Evolutionary conservation across 2,329 filamentous ascomycete species (phyloP).

Genomic region (Sporothrix mexicana): DNA sequence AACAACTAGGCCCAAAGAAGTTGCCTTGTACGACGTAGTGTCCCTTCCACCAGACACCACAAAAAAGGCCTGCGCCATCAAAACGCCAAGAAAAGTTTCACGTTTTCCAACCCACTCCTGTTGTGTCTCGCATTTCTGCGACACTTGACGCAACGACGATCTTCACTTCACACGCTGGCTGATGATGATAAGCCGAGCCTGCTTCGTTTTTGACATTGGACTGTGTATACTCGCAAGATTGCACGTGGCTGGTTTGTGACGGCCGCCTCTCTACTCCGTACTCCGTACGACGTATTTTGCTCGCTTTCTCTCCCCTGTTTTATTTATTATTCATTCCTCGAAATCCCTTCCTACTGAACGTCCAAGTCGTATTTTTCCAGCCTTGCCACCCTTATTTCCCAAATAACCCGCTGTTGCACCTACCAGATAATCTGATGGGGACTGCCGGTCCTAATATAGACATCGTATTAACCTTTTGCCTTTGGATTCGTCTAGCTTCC

Average conservation of each 20-base stretch:
- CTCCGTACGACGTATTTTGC: too few relatives aligned
- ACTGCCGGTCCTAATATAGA: slow-evolving; percentile 17
- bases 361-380: not conserved
- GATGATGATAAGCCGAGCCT: not conserved
- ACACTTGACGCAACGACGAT: not conserved
- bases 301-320: too few relatives aligned
- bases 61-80: slow-evolving; percentile 6
- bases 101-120: slow-evolving; percentile 17
- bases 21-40: not conserved
- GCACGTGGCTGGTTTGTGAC: not conserved
- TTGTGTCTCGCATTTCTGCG: slow-evolving; percentile 24
- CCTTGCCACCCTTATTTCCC: not conserved
- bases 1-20: not conserved
- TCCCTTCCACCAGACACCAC: not conserved
- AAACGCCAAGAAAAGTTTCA: slow-evolving; percentile 33
- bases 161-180: slow-evolving; percentile 6
- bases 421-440: slow-evolving; percentile 1
- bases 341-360: too few relatives aligned
- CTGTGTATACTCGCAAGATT: not conserved
- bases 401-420: not conserved
- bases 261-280: too few relatives aligned
- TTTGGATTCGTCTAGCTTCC: not conserved
- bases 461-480: not conserved
- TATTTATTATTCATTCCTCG: too few relatives aligned
- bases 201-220: too few relatives aligned